phyloP scores from a whole-genome alignment of 1,284 basidiomycete genomes.

The Pyrrhoderma noxium region DNA sequence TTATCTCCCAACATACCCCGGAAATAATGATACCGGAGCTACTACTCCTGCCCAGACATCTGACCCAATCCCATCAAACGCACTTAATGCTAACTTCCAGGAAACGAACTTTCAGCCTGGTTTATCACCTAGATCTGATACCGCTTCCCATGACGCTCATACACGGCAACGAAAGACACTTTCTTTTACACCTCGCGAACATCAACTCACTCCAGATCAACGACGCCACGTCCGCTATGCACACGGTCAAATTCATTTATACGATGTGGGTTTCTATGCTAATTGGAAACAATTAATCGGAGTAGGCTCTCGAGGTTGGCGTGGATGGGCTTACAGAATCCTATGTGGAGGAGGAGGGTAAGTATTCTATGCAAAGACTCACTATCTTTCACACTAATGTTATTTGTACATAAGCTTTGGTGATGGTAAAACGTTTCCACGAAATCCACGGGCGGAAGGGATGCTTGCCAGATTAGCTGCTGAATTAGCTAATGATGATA shows the following conservation, averaged over 20 bases:
- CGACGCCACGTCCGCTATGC: constrained; percentile 60
- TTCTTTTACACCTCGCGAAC: constrained; percentile 38
- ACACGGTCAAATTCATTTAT: constrained; percentile 59
- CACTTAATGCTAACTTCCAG: constrained; percentile 42
- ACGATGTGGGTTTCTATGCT: constrained; percentile 68
- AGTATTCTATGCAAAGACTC: constrained; percentile 29
- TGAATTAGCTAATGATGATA: constrained; percentile 50
- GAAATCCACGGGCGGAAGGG: constrained; percentile 57
- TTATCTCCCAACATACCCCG: constrained; percentile 34
- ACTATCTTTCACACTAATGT: constrained; percentile 12
- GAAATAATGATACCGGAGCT: constrained; percentile 35
- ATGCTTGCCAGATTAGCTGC: constrained; percentile 54
- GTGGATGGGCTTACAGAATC: constrained; percentile 45
- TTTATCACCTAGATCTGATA: background rate
- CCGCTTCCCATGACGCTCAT: background rate
- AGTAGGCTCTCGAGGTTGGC: constrained; percentile 33
- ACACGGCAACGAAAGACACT: background rate
- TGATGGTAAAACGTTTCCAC: constrained; percentile 57
- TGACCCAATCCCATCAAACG: constrained; percentile 28
- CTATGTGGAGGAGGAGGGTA: constrained; percentile 53
- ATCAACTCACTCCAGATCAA: constrained; percentile 67
- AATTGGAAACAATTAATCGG: constrained; percentile 69
- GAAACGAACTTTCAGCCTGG: too few relatives aligned
- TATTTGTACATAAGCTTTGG: constrained; percentile 39
- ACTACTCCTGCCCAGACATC: constrained; percentile 38